Evolutionary conservation across 345 rosid genomes (phyloP).

Genomic region (Moringa oleifera): DNA sequence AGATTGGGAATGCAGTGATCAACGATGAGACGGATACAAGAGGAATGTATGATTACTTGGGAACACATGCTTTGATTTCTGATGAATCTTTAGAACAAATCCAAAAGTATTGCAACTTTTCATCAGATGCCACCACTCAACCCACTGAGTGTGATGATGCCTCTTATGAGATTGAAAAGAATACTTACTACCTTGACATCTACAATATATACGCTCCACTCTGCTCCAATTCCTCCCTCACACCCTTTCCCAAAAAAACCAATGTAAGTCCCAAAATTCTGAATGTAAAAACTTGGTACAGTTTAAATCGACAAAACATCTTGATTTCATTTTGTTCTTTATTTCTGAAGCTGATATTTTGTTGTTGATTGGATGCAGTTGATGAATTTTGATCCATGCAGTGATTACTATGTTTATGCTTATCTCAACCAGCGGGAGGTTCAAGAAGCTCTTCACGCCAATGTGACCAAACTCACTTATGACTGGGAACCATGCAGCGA

Average conservation of each 20-base stretch:
- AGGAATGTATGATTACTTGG: constrained; percentile 69
- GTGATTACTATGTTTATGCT: constrained; percentile 51
- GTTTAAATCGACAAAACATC: no score
- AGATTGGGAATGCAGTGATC: constrained; percentile 88
- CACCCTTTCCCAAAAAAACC: constrained; percentile 44
- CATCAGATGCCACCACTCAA: constrained; percentile 23
- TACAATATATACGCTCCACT: constrained; percentile 77
- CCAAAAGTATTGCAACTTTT: constrained; percentile 44
- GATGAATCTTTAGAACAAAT: constrained; percentile 25
- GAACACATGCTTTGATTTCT: constrained; percentile 59
- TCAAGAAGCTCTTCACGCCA: constrained; percentile 84
- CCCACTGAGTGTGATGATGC: constrained; percentile 39
- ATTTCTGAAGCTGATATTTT: no score
- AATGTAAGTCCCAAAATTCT: neutral
- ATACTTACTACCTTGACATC: constrained; percentile 31
- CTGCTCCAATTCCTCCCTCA: constrained; percentile 47
- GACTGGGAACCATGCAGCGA: constrained; percentile 78
- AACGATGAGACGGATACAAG: constrained; percentile 56
- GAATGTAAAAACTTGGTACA: no score
- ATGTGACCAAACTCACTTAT: constrained; percentile 55
- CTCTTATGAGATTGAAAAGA: constrained; percentile 11
- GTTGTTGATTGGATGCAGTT: constrained; percentile 25
- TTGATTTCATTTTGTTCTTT: no score
- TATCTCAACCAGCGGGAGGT: constrained; percentile 70
- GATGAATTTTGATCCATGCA: constrained; percentile 59